Evolutionary conservation across 768 basidiomycete genomes (phyloP).

Genomic region (Ramaria sp.): DNA sequence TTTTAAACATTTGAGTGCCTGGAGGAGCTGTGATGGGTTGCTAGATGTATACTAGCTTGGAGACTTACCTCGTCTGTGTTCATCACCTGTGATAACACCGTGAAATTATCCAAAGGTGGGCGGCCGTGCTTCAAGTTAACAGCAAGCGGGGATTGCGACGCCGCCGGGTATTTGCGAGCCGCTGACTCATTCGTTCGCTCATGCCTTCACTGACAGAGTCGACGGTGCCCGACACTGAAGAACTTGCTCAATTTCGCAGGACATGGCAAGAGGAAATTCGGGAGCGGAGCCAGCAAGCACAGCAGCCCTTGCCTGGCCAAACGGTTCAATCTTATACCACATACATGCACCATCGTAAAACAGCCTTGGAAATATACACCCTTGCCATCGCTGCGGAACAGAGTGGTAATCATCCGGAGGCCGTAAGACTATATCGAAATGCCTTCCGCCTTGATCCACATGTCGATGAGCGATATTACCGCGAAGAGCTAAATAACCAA

Average conservation of each 20-base stretch:
- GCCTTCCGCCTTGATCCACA: constrained; percentile 70
- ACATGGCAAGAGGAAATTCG: constrained; percentile 62
- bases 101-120: background rate
- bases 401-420: constrained; percentile 61
- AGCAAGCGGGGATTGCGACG: background rate
- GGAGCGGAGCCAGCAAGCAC: background rate
- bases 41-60: background rate
- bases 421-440: constrained; percentile 62
- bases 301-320: background rate
- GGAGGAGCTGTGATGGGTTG: background rate
- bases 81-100: background rate
- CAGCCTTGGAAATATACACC: constrained; percentile 56
- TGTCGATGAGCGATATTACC: constrained; percentile 62
- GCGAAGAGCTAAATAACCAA: constrained; percentile 30
- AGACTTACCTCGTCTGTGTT: constrained; percentile 8
- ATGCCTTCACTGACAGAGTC: background rate
- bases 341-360: constrained; percentile 13
- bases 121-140: background rate
- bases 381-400: constrained; percentile 68
- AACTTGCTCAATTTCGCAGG: constrained; percentile 59
- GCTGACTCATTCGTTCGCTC: background rate
- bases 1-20: constrained; percentile 8
- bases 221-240: constrained; percentile 33
- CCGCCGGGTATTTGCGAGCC: background rate
- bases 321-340: background rate